Conservation (phyloP, 2,329 filamentous ascomycete genomes). For the Aureobasidium pullulans region DNA sequence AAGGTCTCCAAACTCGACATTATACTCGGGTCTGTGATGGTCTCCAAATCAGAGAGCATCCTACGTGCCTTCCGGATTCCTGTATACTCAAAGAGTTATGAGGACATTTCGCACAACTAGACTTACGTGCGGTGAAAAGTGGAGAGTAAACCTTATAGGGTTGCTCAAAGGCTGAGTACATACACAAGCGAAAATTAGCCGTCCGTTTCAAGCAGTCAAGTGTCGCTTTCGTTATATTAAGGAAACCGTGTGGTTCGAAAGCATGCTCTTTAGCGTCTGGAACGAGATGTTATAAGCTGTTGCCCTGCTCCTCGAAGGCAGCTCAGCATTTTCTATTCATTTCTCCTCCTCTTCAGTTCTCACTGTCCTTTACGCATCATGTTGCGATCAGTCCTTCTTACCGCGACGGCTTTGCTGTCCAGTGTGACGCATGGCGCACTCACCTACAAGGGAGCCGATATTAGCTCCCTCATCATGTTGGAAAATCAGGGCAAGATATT, state of each 20-base stretch:
- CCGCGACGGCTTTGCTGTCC: not conserved
- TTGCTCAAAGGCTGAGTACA: not conserved
- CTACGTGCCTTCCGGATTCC: not conserved
- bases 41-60: too few relatives aligned
- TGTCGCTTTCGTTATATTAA: not conserved
- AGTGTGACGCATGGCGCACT: slow-evolving; percentile 16
- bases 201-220: not conserved
- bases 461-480: slow-evolving; percentile 29
- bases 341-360: not conserved
- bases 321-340: not conserved
- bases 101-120: not conserved
- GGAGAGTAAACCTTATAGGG: not conserved
- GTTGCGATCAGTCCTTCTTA: slow-evolving; percentile 1
- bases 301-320: not conserved
- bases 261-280: not conserved
- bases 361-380: not conserved
- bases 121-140: not conserved
- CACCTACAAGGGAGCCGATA: slow-evolving; percentile 31
- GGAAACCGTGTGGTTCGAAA: not conserved
- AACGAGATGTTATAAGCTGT: not conserved
- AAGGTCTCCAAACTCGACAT: not conserved
- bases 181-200: not conserved
- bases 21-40: too few relatives aligned
- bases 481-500: slow-evolving; percentile 29
- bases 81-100: too few relatives aligned